phyloP scores from a whole-genome alignment of 495 filamentous ascomycete species.

The Penicillium antarcticum region DNA sequence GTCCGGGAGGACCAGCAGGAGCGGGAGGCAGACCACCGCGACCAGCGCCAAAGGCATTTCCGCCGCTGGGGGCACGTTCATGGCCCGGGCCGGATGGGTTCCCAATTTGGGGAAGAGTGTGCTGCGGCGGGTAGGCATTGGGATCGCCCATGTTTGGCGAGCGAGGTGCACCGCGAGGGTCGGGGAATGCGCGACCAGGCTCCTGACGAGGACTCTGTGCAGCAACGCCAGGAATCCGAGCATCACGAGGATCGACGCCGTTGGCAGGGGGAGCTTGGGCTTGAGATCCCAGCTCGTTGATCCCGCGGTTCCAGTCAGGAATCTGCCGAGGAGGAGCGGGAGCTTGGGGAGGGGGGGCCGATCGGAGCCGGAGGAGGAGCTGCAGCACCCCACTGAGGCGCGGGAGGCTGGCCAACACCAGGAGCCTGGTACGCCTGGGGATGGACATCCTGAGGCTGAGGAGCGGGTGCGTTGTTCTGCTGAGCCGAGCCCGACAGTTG shows the following conservation, averaged over 20 bases:
- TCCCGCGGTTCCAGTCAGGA: slow-evolving; percentile 71
- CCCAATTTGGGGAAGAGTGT: slow-evolving; percentile 59
- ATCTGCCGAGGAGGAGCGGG: slow-evolving; percentile 58
- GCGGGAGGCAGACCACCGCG: slow-evolving; percentile 13
- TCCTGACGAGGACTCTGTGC: slow-evolving; percentile 71
- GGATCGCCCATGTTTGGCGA: slow-evolving; percentile 63
- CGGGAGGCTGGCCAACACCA: slow-evolving; percentile 67
- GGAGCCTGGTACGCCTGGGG: slow-evolving; percentile 78
- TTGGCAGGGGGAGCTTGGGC: slow-evolving; percentile 65
- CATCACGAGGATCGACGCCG: slow-evolving; percentile 76
- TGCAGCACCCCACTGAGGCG: slow-evolving; percentile 80
- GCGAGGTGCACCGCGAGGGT: slow-evolving; percentile 62
- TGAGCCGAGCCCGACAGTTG: slow-evolving; percentile 70
- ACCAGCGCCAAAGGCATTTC: slow-evolving; percentile 32
- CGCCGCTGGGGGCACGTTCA: slow-evolving; percentile 56
- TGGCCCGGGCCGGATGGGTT: slow-evolving; percentile 50
- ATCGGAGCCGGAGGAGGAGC: slow-evolving; percentile 62
- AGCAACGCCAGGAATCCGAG: slow-evolving; percentile 60
- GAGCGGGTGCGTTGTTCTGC: slow-evolving; percentile 65
- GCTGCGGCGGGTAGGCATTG: slow-evolving; percentile 58
- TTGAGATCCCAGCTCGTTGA: slow-evolving; percentile 69
- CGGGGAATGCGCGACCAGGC: slow-evolving; percentile 68
- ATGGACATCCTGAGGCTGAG: slow-evolving; percentile 80
- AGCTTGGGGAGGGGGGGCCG: slow-evolving; percentile 57
- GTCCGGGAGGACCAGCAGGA: slow-evolving; percentile 16